phyloP scores from a whole-genome alignment of 129 eudicot species.

The Dittrichia graveolens region DNA sequence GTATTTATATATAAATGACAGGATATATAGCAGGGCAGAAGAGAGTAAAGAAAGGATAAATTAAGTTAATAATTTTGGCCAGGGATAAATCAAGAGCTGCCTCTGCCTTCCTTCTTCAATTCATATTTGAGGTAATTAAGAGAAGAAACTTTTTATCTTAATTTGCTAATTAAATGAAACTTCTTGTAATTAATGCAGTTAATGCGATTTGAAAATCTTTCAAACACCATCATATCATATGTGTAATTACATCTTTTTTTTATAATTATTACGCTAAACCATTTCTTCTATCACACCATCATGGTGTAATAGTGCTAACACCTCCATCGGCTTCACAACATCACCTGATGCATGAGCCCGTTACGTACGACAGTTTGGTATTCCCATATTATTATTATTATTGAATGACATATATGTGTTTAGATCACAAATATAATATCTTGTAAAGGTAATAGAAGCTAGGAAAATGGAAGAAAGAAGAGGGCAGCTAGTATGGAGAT shows the following conservation, averaged over 20 bases:
- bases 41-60: not conserved
- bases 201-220: no score
- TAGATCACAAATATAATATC: not conserved
- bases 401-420: no score
- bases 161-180: no score
- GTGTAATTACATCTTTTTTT: no score
- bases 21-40: not conserved
- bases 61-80: not conserved
- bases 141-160: not conserved
- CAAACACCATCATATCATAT: no score
- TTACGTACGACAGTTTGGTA: no score
- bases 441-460: not conserved
- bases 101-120: not conserved
- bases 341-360: no score
- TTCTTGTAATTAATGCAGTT: not conserved
- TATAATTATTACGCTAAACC: no score
- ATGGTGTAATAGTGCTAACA: no score
- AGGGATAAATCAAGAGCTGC: not conserved
- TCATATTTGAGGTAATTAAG: conserved; percentile 25
- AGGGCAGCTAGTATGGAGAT: conserved; percentile 9
- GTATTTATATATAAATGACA: conserved; percentile 1
- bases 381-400: no score
- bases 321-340: no score
- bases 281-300: no score
- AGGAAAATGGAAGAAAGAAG: conserved; percentile 13